Evolutionary conservation across 495 filamentous ascomycete genomes (phyloP).

Genomic region (Chaetomium fimeti): DNA sequence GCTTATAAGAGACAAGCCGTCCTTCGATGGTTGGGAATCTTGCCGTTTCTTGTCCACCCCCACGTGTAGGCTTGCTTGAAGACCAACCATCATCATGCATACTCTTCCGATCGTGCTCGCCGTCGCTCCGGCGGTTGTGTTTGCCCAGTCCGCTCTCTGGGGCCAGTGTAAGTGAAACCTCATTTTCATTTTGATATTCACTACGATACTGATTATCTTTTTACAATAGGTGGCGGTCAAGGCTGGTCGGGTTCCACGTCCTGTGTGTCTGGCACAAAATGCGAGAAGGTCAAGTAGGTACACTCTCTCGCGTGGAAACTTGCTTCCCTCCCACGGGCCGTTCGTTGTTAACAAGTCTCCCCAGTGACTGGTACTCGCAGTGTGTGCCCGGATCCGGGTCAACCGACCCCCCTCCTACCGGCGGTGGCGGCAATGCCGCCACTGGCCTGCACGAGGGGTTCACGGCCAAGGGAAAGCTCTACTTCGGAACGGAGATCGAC

Average conservation of each 20-base stretch:
- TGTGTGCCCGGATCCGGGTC: conserved; percentile 14
- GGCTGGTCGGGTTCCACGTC: conserved; percentile 10
- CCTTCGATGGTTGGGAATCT: not conserved
- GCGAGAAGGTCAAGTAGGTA: conserved; percentile 9
- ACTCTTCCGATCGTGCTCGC: conserved; percentile 11
- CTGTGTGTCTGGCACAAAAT: conserved; percentile 13
- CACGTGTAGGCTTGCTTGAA: not conserved
- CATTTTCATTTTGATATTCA: not conserved
- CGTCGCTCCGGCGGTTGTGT: conserved; percentile 9
- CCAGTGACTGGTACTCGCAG: conserved; percentile 19
- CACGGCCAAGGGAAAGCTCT: conserved; percentile 59
- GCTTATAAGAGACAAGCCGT: conserved; percentile 8
- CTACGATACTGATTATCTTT: not conserved
- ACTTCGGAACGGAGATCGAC: conserved; percentile 58
- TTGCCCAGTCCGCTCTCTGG: conserved; percentile 18
- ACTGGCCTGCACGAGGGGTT: conserved; percentile 51
- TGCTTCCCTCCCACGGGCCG: not conserved
- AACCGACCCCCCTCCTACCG: conserved; percentile 3
- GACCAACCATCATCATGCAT: conserved; percentile 18
- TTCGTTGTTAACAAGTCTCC: conserved; percentile 6
- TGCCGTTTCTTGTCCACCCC: conserved; percentile 7
- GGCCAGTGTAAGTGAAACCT: conserved; percentile 16
- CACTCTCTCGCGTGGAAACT: not conserved
- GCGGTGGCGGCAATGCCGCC: conserved; percentile 1
- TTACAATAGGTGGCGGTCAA: conserved; percentile 13